Conservation (phyloP, 805 yeast species). For the Nematodospora valgi region DNA sequence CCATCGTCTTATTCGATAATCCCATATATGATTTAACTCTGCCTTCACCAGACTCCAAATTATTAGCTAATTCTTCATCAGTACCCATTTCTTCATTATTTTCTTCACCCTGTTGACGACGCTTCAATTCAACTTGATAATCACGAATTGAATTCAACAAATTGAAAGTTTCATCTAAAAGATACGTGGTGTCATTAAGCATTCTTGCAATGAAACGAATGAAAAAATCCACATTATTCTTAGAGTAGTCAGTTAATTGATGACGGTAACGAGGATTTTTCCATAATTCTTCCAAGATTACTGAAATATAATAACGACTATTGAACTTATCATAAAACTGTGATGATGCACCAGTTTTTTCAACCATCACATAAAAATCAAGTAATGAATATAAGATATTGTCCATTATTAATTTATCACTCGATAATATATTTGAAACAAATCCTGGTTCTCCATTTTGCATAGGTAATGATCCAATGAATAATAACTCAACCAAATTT, state of each 20-base stretch:
- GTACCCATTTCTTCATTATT: constrained; percentile 45
- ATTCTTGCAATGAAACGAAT: constrained; percentile 90
- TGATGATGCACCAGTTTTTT: constrained; percentile 90
- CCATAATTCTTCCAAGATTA: constrained; percentile 82
- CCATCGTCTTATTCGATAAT: constrained; percentile 77
- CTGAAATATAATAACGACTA: constrained; percentile 81
- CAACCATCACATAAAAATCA: constrained; percentile 91
- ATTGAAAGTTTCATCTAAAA: constrained; percentile 85
- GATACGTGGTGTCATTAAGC: constrained; percentile 89
- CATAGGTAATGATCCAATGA: constrained; percentile 63
- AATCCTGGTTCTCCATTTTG: constrained; percentile 66
- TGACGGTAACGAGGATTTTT: constrained; percentile 61
- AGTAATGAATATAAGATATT: constrained; percentile 78
- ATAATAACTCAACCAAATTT: constrained; percentile 74
- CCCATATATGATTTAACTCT: constrained; percentile 81
- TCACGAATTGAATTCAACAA: constrained; percentile 76
- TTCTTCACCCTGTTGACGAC: constrained; percentile 37
- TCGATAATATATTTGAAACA: constrained; percentile 61
- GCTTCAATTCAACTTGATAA: constrained; percentile 61
- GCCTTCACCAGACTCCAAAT: constrained; percentile 61
- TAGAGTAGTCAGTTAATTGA: constrained; percentile 68
- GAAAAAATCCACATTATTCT: constrained; percentile 73
- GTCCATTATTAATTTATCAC: constrained; percentile 57
- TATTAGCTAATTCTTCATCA: constrained; percentile 57
- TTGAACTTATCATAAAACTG: constrained; percentile 97